Evolutionary conservation across 2,329 filamentous ascomycete genomes (phyloP), one percentile per base, ranked within the genome.

Genomic region (Alternaria panax): DNA sequence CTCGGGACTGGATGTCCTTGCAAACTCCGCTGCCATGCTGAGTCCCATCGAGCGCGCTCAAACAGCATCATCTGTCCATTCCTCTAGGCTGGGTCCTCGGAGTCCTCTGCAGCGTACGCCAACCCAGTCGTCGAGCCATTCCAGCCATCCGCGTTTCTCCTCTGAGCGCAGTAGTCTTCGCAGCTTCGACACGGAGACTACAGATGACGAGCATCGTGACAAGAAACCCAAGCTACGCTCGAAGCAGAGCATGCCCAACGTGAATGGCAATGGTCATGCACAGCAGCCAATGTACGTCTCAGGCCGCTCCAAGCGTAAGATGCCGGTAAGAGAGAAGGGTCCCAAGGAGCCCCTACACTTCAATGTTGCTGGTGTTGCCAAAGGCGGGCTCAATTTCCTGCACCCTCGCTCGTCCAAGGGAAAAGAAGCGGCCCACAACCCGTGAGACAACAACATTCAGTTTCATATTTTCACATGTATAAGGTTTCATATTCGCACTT

Each of bases 221-320:
- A 79, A 79, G 72, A 79, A 78, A 65, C 76, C 74, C 9, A 80
- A 78, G 66, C 71, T 77, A 25, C 69, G 76, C 18, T 66, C 71
- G 5, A 79, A 78, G 62, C 69, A 74, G 38, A 78, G 75, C 47
- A 70, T 76, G 67, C 71, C 74, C 24, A 67, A 67, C 20, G 68
- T 76, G 45, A 66, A 70, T 54, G 61, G 67, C 42, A 63, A 63
- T 24, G 65, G 66, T 22, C 66, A 67, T 40, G 59, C 66, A n/a
- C 64, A 67, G 28, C 66, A 72, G 41, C 71, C 74, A 14, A 73
- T 79, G 41, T 80, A 79, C 51, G 69, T 78, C 41, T 80, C 78
- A 24, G 78, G 78, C 27, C 75, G 78, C 20, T 78, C 77, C 11
- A 80, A 80, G 66, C 68, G 78, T 34, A 80, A 80, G 71, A 78